These are phyloP conservation scores for Penicillium janthinellum DNA, from an alignment of 2,329 filamentous ascomycete genomes.

Conservation along the genomic window DNA sequence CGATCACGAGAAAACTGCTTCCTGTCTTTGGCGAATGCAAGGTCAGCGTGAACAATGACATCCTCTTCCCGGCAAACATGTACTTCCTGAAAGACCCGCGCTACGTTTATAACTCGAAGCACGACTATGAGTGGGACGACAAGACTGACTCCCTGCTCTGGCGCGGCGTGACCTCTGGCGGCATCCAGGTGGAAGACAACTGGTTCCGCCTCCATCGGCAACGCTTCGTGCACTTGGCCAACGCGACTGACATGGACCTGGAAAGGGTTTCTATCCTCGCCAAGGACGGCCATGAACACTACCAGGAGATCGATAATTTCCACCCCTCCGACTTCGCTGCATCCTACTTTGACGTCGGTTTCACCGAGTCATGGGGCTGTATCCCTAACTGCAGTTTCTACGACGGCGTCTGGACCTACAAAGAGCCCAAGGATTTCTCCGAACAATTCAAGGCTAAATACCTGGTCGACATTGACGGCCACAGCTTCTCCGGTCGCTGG, in stretches of 20 bases:
- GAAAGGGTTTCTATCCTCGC: slow-evolving; percentile 31
- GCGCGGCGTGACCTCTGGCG: slow-evolving; percentile 67
- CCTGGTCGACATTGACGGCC: slow-evolving; percentile 43
- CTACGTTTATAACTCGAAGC: slow-evolving; percentile 59
- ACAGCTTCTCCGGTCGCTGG: slow-evolving; percentile 46
- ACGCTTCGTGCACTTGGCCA: slow-evolving; percentile 39
- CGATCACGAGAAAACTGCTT: slow-evolving; percentile 48
- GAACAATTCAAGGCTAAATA: slow-evolving; percentile 42
- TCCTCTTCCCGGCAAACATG: slow-evolving; percentile 69
- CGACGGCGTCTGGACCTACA: slow-evolving; percentile 22
- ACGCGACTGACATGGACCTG: slow-evolving; percentile 34
- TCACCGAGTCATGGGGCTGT: slow-evolving; percentile 37
- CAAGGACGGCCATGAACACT: slow-evolving; percentile 22
- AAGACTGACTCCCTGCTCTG: slow-evolving; percentile 62
- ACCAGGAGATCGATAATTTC: slow-evolving; percentile 12
- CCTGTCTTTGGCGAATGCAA: slow-evolving; percentile 72
- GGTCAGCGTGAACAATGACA: slow-evolving; percentile 69
- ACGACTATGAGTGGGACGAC: slow-evolving; percentile 60
- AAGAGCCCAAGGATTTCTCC: slow-evolving; percentile 33
- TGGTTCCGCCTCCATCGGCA: slow-evolving; percentile 44
- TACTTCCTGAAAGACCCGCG: slow-evolving; percentile 62
- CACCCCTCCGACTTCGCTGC: slow-evolving; percentile 31
- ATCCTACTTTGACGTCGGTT: slow-evolving; percentile 42
- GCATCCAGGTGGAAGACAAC: slow-evolving; percentile 51
- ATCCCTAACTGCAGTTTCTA: slow-evolving; percentile 44